These are phyloP conservation scores for Lyophyllum decastes DNA, from an alignment of 768 basidiomycete genomes.

Conservation along the genomic window DNA sequence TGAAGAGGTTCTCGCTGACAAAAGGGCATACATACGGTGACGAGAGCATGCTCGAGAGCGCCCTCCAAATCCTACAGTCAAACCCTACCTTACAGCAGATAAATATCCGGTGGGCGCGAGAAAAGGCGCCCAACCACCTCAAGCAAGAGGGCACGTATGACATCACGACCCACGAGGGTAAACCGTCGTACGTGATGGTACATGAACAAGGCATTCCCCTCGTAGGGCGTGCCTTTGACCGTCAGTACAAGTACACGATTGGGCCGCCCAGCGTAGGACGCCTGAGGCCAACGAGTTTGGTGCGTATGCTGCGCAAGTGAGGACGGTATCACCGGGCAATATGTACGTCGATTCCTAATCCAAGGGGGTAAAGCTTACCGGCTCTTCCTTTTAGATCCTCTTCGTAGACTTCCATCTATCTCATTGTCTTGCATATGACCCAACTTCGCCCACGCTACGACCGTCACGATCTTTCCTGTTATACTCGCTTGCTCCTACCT, in stretches of 20 bases:
- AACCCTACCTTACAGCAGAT: conserved; percentile 40
- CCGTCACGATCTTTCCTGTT: neutral
- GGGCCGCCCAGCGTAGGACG: neutral
- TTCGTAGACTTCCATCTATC: neutral
- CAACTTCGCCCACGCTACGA: neutral
- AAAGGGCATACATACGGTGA: conserved; percentile 49
- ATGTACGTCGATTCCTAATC: neutral
- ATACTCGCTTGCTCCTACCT: neutral
- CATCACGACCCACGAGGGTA: conserved; percentile 26
- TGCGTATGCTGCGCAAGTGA: conserved; percentile 1
- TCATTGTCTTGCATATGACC: neutral
- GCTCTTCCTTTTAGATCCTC: no score
- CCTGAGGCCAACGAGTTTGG: neutral
- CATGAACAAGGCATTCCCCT: conserved; percentile 44
- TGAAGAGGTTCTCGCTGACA: conserved; percentile 47
- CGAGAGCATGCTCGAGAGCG: conserved; percentile 46
- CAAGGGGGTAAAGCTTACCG: neutral
- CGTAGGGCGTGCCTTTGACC: conserved; percentile 39
- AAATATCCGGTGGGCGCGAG: conserved; percentile 49
- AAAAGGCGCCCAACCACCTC: conserved; percentile 46
- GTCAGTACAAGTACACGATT: conserved; percentile 28
- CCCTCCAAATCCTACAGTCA: conserved; percentile 33
- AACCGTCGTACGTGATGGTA: conserved; percentile 27
- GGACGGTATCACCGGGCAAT: neutral
- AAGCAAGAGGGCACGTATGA: conserved; percentile 50